These are phyloP conservation scores for Fagus sylvatica DNA, from an alignment of 306 rosid genomes.

Conservation along the genomic window DNA sequence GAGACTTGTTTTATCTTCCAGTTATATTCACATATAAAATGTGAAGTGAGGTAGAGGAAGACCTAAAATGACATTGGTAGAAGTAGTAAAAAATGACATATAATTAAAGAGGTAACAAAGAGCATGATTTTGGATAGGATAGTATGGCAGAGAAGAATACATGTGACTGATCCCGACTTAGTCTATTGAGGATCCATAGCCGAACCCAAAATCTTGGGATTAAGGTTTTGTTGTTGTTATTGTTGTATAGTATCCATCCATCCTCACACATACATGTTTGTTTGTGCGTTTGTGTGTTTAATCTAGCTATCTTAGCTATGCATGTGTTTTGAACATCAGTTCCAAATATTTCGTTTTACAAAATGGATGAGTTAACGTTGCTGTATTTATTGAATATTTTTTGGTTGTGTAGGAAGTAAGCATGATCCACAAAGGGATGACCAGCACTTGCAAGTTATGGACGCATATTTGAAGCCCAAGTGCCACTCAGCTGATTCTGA, in stretches of 20 bases:
- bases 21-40: neutral
- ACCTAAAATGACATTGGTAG: too few species aligned
- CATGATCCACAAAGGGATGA: conserved; percentile 30
- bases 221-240: too few species aligned
- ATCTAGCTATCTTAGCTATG: neutral
- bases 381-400: conserved; percentile 16
- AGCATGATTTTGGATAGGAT: too few species aligned
- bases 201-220: too few species aligned
- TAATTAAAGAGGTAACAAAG: too few species aligned
- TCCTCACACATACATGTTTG: neutral
- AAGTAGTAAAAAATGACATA: too few species aligned
- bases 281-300: neutral
- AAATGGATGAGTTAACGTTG: conserved; percentile 8
- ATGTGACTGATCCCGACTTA: too few species aligned
- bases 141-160: neutral
- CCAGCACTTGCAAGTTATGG: conserved; percentile 49
- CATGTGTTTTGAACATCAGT: neutral
- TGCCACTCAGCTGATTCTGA: conserved; percentile 75
- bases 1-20: neutral
- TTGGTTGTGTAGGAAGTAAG: conserved; percentile 42
- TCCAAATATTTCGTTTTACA: neutral
- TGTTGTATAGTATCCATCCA: neutral
- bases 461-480: conserved; percentile 77
- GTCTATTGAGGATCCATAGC: too few species aligned
- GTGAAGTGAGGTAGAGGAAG: too few species aligned